A percentile compares a stretch with the other conserved stretches of the same genome.
Conservation (phyloP, 2,329 filamentous ascomycete genomes). For the Huntiella abstrusa region DNA sequence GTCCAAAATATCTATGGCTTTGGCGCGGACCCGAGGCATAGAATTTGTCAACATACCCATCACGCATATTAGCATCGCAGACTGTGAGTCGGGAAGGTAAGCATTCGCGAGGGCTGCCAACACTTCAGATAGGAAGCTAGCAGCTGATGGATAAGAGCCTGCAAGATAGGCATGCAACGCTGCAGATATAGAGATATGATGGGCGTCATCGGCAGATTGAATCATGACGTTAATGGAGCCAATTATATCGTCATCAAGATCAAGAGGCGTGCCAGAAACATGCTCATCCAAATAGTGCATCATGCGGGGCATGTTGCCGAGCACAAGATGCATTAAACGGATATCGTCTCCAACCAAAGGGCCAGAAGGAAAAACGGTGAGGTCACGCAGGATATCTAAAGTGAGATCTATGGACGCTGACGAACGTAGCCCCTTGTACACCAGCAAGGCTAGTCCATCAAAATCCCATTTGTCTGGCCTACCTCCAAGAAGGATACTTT, state of each 20-base stretch:
- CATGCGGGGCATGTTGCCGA: conserved; percentile 83
- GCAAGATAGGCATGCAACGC: conserved; percentile 53
- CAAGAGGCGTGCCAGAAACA: conserved; percentile 16
- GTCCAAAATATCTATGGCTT: conserved; percentile 79
- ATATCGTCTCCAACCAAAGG: conserved; percentile 64
- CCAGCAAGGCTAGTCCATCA: conserved; percentile 64
- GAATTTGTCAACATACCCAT: conserved; percentile 84
- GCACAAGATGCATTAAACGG: conserved; percentile 64
- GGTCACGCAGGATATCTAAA: conserved; percentile 55
- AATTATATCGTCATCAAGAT: conserved; percentile 20
- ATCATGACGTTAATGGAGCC: conserved; percentile 52
- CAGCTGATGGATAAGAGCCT: conserved; percentile 44
- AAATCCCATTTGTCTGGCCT: conserved; percentile 86
- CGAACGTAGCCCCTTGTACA: conserved; percentile 85
- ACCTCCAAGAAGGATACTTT: conserved; percentile 50
- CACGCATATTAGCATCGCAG: conserved; percentile 70
- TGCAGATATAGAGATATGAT: conserved; percentile 45
- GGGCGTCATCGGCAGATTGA: conserved; percentile 53
- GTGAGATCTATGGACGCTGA: conserved; percentile 64
- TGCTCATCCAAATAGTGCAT: conserved; percentile 56
- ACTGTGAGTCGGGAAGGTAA: conserved; percentile 69
- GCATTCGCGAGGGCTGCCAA: conserved; percentile 55
- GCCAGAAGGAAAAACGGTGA: conserved; percentile 64
- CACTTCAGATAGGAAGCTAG: conserved; percentile 59
- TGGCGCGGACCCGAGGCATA: conserved; percentile 73